Evolutionary conservation across 2,329 filamentous ascomycete genomes (phyloP), one percentile per base, ranked within the genome.

Genomic region (Penicillium freii): DNA sequence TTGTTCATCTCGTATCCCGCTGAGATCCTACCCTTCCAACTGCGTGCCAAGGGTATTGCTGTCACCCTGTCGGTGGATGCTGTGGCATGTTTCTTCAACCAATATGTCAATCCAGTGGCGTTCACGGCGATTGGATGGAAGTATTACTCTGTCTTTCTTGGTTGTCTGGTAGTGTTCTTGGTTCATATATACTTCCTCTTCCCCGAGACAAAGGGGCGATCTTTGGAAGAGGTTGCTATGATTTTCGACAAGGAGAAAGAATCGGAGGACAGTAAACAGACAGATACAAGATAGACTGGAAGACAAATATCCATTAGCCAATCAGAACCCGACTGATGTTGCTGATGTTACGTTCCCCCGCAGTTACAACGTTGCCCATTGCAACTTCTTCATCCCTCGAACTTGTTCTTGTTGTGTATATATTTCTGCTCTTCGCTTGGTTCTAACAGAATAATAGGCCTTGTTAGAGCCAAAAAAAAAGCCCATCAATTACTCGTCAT

Each of bases 71-170:
- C 64, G 58, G 51, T 69, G 51, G 65, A 69, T 68, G 63, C 64
- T 2, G 49, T 66, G 4, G 68, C 66, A 5, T 63, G 71, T 66
- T 68, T 65, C 44, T 77, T 78, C 63, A 78, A 78, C 61, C 71
- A 72, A 53, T 78, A 75, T 51, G 75, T 75, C 38, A 78, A 78
- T 57, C 77, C 77, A 0, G 73, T 79, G 5, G 76, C 73, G 0
- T 70, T 80, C 51, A 59, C 66, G 1, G 66, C 59, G 0, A 72
- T 79, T 11, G 65, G 60, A 0, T 79, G 76, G 75, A 74, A 69
- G 47, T 78, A 78, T 56, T 79, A 76, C 45, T 71, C 74, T 39
- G 68, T 78, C 10, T 78, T 74, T 50, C 69, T 72, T 55, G 72
- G 70, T 9, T 73, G 75, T 38, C 42, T 78, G 19, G 63, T 62